Percentiles rank a stretch among this genome's conserved stretches.
phyloP scores from a whole-genome alignment of 768 basidiomycete species.

The Xanthoconium purpureum region DNA sequence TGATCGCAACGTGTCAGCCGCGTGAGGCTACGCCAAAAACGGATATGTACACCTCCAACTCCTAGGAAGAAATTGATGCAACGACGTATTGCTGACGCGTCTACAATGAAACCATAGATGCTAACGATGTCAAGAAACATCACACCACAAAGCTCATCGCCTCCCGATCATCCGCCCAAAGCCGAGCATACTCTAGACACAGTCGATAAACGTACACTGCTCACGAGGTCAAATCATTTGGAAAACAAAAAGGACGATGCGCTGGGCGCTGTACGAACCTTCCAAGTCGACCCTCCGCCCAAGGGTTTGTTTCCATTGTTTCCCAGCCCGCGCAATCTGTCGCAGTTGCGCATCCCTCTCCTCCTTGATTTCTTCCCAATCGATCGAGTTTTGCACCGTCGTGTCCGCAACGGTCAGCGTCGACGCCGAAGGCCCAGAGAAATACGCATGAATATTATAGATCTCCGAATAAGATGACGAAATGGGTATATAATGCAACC shows the following conservation, averaged over 20 bases:
- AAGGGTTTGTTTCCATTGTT: slow-evolving; percentile 85
- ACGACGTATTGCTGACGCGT: too few species aligned
- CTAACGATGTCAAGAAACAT: background rate
- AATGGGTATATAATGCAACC: slow-evolving; percentile 94
- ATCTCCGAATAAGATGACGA: slow-evolving; percentile 86
- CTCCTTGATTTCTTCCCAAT: slow-evolving; percentile 31
- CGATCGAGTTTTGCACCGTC: slow-evolving; percentile 34
- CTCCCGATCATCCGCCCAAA: slow-evolving; percentile 83
- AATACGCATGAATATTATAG: slow-evolving; percentile 91
- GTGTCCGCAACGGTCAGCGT: slow-evolving; percentile 54
- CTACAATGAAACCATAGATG: too few species aligned
- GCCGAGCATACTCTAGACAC: slow-evolving; percentile 83
- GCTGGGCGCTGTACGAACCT: slow-evolving; percentile 47
- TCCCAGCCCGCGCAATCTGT: slow-evolving; percentile 88
- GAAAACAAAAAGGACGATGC: too few species aligned
- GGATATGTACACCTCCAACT: too few species aligned
- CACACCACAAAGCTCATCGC: slow-evolving; percentile 45
- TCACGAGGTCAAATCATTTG: background rate
- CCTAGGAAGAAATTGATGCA: too few species aligned
- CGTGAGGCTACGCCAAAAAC: too few species aligned
- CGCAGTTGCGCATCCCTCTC: slow-evolving; percentile 73
- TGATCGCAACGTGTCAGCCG: too few species aligned
- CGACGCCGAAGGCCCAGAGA: slow-evolving; percentile 75
- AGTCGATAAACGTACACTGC: slow-evolving; percentile 84
- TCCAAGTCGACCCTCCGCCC: slow-evolving; percentile 90